phyloP scores from a whole-genome alignment of 2,329 filamentous ascomycete genomes.

The Cladosporium sp. region DNA sequence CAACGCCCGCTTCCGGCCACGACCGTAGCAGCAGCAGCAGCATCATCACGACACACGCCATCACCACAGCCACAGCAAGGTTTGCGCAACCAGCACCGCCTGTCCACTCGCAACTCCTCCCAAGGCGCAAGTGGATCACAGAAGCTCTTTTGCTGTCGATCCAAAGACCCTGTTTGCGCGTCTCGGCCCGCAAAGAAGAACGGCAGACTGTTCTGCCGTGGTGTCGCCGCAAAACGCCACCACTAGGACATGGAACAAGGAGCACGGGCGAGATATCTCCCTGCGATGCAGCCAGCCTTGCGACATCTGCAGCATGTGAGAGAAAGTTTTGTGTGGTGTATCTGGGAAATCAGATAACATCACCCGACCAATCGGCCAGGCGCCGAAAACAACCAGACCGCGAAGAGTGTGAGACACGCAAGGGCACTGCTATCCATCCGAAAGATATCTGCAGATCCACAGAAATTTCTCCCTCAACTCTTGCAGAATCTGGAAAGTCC shows the following conservation, averaged over 20 bases:
- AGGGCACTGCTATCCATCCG: too few species aligned
- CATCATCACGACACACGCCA: background rate
- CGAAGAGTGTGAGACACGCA: background rate
- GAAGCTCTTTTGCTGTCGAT: constrained; percentile 3
- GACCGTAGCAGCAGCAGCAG: background rate
- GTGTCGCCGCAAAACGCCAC: constrained; percentile 5
- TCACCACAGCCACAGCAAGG: background rate
- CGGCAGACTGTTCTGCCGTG: constrained; percentile 4
- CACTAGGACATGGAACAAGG: background rate
- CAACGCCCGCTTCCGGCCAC: background rate
- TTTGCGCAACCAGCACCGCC: background rate
- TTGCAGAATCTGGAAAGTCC: background rate
- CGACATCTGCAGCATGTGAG: background rate
- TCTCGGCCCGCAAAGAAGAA: constrained; percentile 4
- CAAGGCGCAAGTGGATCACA: background rate
- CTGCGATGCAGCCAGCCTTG: background rate
- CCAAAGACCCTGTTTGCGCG: constrained; percentile 3
- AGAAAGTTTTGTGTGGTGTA: background rate
- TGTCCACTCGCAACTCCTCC: background rate
- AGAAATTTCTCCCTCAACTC: background rate
- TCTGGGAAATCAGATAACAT: background rate
- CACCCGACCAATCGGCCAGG: background rate
- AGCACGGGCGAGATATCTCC: background rate
- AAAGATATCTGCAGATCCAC: too few species aligned
- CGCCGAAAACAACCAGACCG: background rate